Conservation (phyloP, 2,329 filamentous ascomycete genomes). For the Scorias spongiosa region DNA sequence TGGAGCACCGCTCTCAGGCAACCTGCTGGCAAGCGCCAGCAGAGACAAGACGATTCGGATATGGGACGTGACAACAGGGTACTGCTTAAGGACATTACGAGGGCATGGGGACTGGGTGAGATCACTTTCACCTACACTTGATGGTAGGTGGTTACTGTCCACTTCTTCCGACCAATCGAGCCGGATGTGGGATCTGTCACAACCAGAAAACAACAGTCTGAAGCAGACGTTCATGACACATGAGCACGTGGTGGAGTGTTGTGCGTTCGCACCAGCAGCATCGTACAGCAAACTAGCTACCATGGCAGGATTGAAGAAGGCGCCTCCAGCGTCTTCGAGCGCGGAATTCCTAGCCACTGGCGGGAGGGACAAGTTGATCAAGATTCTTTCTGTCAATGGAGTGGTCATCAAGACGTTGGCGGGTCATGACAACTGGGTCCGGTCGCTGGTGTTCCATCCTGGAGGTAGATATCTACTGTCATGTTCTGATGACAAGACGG, state of each 20-base stretch:
- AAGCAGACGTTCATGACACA: slow-evolving; percentile 74
- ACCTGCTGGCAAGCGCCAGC: slow-evolving; percentile 73
- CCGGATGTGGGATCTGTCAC: slow-evolving; percentile 70
- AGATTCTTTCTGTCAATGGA: slow-evolving; percentile 74
- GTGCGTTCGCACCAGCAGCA: slow-evolving; percentile 66
- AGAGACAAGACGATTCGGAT: slow-evolving; percentile 72
- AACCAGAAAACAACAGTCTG: slow-evolving; percentile 42
- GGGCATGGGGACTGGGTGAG: slow-evolving; percentile 88
- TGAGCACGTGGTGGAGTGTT: slow-evolving; percentile 76
- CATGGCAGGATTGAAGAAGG: slow-evolving; percentile 69
- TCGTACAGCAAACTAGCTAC: slow-evolving; percentile 63
- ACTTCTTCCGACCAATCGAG: slow-evolving; percentile 70
- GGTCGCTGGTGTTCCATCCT: slow-evolving; percentile 74
- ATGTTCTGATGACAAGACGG: slow-evolving; percentile 76
- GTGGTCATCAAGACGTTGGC: slow-evolving; percentile 69
- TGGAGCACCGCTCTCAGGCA: slow-evolving; percentile 63
- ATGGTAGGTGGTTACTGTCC: slow-evolving; percentile 71
- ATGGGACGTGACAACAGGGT: slow-evolving; percentile 89
- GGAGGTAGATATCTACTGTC: slow-evolving; percentile 81
- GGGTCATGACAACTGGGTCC: slow-evolving; percentile 92
- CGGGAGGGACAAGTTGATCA: slow-evolving; percentile 78
- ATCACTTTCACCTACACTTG: slow-evolving; percentile 65
- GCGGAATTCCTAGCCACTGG: slow-evolving; percentile 86
- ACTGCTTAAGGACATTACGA: slow-evolving; percentile 76
- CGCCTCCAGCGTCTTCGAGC: slow-evolving; percentile 55